Conservation (phyloP, 2,329 filamentous ascomycete species). For the Fusarium sp. region DNA sequence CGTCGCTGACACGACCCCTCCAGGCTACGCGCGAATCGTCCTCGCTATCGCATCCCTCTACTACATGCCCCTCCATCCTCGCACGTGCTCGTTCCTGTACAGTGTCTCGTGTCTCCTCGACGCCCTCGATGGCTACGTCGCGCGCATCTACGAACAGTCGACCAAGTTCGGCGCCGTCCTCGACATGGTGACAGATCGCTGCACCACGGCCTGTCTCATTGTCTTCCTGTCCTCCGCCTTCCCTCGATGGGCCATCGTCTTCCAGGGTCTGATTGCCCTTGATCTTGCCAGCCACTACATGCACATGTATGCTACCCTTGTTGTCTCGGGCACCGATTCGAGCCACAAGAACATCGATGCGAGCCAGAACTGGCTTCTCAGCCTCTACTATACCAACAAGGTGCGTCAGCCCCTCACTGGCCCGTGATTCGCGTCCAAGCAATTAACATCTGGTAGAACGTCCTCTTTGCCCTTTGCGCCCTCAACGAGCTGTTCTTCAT, state of each 20-base stretch:
- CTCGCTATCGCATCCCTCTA: conserved; percentile 92
- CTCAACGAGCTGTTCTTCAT: conserved; percentile 99
- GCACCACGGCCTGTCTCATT: conserved; percentile 93
- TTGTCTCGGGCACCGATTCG: conserved; percentile 81
- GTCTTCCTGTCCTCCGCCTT: conserved; percentile 96
- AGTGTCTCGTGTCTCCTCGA: conserved; percentile 95
- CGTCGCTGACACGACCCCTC: conserved; percentile 27
- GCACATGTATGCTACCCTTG: conserved; percentile 97
- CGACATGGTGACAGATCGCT: conserved; percentile 99
- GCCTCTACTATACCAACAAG: conserved; percentile 97
- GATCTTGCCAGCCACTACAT: conserved; percentile 98
- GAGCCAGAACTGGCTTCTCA: conserved; percentile 87
- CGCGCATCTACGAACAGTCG: conserved; percentile 81
- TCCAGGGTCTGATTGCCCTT: conserved; percentile 91
- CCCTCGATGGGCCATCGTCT: conserved; percentile 91
- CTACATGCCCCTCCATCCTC: conserved; percentile 99
- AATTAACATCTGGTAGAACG: too few species aligned
- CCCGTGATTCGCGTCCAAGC: too few species aligned
- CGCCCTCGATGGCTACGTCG: conserved; percentile 94
- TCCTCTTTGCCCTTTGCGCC: conserved; percentile 90
- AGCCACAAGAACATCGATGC: conserved; percentile 96
- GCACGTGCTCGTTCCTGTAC: conserved; percentile 92
- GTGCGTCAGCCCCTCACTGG: conserved; percentile 58
- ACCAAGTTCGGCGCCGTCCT: conserved; percentile 96
- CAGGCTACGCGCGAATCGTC: conserved; percentile 81